Conservation (phyloP, 164 flowering plant species). For the Magnolia changhungtana region DNA sequence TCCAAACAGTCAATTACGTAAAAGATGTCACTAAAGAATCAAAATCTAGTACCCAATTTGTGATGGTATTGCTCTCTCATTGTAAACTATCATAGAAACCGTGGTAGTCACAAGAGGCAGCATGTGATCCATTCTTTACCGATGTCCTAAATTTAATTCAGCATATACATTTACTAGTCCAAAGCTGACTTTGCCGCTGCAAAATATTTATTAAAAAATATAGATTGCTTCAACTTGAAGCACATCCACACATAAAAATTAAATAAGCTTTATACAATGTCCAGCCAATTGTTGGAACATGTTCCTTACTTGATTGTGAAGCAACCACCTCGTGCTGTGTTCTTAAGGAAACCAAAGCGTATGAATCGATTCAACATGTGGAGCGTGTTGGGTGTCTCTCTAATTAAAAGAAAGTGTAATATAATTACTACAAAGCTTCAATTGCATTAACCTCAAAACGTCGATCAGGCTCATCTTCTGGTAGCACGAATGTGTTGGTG, state of each 20-base stretch:
- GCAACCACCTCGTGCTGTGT: not conserved
- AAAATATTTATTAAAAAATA: not conserved
- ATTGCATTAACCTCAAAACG: not conserved
- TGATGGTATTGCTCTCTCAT: too few species aligned
- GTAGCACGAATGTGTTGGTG: not conserved
- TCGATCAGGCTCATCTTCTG: not conserved
- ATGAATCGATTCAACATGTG: not conserved
- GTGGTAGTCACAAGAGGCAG: too few species aligned
- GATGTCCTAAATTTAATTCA: not conserved
- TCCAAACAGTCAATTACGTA: too few species aligned
- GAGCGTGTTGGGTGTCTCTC: not conserved
- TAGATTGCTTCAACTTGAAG: not conserved
- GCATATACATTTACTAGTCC: too few species aligned
- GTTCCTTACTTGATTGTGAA: not conserved
- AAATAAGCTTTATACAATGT: not conserved
- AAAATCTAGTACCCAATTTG: too few species aligned
- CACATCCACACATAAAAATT: not conserved
- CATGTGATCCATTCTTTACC: too few species aligned
- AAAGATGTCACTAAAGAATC: too few species aligned
- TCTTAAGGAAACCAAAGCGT: not conserved
- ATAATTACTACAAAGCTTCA: not conserved
- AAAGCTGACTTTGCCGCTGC: not conserved
- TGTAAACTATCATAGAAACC: too few species aligned
- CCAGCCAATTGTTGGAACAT: not conserved
- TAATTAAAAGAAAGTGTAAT: not conserved